Evolutionary conservation across 2,329 filamentous ascomycete species (phyloP).

Genomic region (Trichophyton mentagrophytes): DNA sequence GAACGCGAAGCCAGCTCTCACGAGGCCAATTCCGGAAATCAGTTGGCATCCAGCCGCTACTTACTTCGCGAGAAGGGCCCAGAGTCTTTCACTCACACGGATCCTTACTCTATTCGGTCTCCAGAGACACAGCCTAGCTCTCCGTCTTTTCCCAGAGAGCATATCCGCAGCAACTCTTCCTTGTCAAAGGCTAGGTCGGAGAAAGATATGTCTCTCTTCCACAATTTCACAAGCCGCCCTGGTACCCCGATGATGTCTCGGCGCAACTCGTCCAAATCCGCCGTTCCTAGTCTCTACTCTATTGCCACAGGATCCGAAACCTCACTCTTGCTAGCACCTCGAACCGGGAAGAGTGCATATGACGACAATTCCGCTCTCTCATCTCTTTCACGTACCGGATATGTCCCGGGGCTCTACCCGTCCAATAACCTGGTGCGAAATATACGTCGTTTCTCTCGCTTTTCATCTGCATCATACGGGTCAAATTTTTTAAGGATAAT

Average conservation of each 20-base stretch:
- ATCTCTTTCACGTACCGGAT: conserved; percentile 31
- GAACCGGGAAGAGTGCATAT: conserved; percentile 33
- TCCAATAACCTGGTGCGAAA: conserved; percentile 35
- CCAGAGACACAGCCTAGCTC: conserved; percentile 25
- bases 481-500: conserved; percentile 36
- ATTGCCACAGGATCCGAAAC: conserved; percentile 34
- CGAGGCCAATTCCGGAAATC: background rate
- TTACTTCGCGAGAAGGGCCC: conserved; percentile 27
- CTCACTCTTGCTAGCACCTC: conserved; percentile 32
- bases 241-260: conserved; percentile 13
- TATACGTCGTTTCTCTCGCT: conserved; percentile 35
- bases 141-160: conserved; percentile 28
- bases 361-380: conserved; percentile 34
- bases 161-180: conserved; percentile 33
- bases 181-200: conserved; percentile 33
- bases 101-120: conserved; percentile 30
- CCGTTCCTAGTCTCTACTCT: conserved; percentile 35
- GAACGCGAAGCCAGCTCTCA: conserved; percentile 5
- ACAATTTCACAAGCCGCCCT: conserved; percentile 21
- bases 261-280: conserved; percentile 25
- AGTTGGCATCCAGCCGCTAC: conserved; percentile 20
- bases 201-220: conserved; percentile 24
- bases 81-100: conserved; percentile 31
- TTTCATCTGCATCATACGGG: conserved; percentile 37
- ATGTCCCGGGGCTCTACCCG: conserved; percentile 35